These are phyloP conservation scores for Sporobolomyces phaffii DNA, from an alignment of 768 basidiomycete genomes.

Conservation along the genomic window DNA sequence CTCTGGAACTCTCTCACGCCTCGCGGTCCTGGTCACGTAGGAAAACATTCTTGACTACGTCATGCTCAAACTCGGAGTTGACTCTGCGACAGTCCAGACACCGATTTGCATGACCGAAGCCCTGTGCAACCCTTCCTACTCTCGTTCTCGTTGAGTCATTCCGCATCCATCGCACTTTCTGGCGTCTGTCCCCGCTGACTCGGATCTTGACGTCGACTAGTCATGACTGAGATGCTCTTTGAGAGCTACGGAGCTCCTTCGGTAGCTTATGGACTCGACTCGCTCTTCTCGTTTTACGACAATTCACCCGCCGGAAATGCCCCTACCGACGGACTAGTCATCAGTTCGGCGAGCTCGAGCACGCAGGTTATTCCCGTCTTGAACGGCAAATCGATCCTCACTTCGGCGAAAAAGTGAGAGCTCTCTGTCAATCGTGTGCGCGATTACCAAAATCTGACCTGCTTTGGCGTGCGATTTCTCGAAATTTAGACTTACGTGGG, in stretches of 20 bases:
- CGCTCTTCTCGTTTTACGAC: slow-evolving; percentile 84
- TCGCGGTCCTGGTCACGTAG: too few relatives aligned
- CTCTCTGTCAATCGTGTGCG: not conserved
- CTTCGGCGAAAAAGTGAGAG: slow-evolving; percentile 59
- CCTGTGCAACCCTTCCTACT: slow-evolving; percentile 78
- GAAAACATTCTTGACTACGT: slow-evolving; percentile 91
- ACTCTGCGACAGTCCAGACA: slow-evolving; percentile 66
- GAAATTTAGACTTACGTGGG: slow-evolving; percentile 76
- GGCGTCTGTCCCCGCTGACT: slow-evolving; percentile 1
- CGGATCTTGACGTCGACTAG: slow-evolving; percentile 49
- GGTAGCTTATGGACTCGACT: slow-evolving; percentile 80
- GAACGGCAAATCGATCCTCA: slow-evolving; percentile 71
- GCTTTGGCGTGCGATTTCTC: too few relatives aligned
- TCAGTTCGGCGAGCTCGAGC: slow-evolving; percentile 86
- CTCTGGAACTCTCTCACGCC: not conserved
- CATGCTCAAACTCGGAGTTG: slow-evolving; percentile 78
- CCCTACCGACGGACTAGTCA: slow-evolving; percentile 69
- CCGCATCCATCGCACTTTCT: slow-evolving; percentile 4
- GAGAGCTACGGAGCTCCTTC: slow-evolving; percentile 83
- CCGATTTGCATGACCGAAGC: slow-evolving; percentile 92
- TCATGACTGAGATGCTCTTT: slow-evolving; percentile 93
- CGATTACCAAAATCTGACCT: too few relatives aligned
- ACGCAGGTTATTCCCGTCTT: slow-evolving; percentile 87
- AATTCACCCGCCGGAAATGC: slow-evolving; percentile 48
- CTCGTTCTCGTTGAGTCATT: slow-evolving; percentile 63